A percentile compares a stretch with the other conserved stretches of the same genome.
These are phyloP conservation scores for Penicillium salamii DNA, from an alignment of 495 filamentous ascomycete species.

Conservation along the genomic window DNA sequence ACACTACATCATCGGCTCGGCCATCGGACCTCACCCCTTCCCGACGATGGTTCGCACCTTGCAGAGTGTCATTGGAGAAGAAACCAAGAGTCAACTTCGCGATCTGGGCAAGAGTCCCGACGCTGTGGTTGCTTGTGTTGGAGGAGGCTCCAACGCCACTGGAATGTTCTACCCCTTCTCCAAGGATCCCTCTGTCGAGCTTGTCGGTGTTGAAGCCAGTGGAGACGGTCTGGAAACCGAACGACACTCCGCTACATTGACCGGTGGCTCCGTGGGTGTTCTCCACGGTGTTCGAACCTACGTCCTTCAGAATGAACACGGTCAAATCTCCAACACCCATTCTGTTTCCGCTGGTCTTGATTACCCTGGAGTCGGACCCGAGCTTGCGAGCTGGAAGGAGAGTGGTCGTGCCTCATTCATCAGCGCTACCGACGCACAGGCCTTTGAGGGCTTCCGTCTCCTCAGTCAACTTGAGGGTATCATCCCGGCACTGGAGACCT, in stretches of 20 bases:
- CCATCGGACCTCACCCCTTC: constrained; percentile 95
- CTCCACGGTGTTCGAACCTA: constrained; percentile 95
- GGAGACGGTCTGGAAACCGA: constrained; percentile 88
- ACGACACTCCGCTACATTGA: constrained; percentile 83
- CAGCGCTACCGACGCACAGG: constrained; percentile 89
- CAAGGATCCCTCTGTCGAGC: constrained; percentile 76
- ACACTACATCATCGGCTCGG: constrained; percentile 94
- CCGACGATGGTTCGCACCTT: constrained; percentile 95
- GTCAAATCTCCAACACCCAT: constrained; percentile 92
- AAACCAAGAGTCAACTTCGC: constrained; percentile 86
- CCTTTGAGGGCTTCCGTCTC: constrained; percentile 80
- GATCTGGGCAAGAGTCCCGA: constrained; percentile 84
- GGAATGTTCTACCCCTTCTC: constrained; percentile 99
- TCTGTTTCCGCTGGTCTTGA: constrained; percentile 96
- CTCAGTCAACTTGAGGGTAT: constrained; percentile 88
- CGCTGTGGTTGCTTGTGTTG: constrained; percentile 93
- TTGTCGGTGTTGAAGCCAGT: constrained; percentile 91
- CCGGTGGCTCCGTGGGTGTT: constrained; percentile 84
- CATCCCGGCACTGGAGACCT: constrained; percentile 90
- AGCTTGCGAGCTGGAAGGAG: constrained; percentile 95
- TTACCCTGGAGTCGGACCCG: constrained; percentile 95
- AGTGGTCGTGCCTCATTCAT: constrained; percentile 79
- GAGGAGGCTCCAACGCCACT: constrained; percentile 84
- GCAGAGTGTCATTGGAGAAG: constrained; percentile 89
- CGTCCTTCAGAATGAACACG: constrained; percentile 84